Percentiles rank a stretch among this genome's conserved stretches.
Evolutionary conservation across 1,284 basidiomycete genomes (phyloP).

Genomic region (Volvariella surrecta): DNA sequence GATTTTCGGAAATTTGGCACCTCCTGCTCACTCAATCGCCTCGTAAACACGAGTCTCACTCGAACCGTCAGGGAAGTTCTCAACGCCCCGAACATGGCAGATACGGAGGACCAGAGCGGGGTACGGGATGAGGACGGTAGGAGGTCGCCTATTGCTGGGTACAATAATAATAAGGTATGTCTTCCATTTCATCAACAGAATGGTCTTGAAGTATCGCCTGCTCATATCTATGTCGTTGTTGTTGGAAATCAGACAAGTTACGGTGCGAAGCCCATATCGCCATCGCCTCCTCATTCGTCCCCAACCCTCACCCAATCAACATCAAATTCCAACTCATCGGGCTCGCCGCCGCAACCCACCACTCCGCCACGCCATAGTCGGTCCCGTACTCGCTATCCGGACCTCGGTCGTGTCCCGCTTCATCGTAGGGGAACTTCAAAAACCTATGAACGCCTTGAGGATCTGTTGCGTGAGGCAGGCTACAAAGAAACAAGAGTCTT

Average conservation of each 20-base stretch:
- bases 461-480: constrained; percentile 75
- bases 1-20: no score
- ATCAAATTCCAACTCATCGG: constrained; percentile 32
- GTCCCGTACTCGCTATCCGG: constrained; percentile 41
- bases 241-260: constrained; percentile 10
- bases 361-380: constrained; percentile 31
- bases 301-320: constrained; percentile 25
- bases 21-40: no score
- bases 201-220: no score
- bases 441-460: constrained; percentile 75
- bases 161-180: not conserved
- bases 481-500: constrained; percentile 86
- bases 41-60: no score
- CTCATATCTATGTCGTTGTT: no score
- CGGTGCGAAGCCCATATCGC: constrained; percentile 13
- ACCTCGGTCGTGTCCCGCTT: constrained; percentile 56
- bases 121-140: no score
- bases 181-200: not conserved
- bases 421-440: constrained; percentile 70
- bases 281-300: constrained; percentile 20
- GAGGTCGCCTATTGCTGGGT: not conserved
- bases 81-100: no score
- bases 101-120: no score
- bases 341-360: constrained; percentile 27
- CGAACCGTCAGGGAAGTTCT: no score